Evolutionary conservation across 2,329 filamentous ascomycete species (phyloP), one percentile per base, ranked within the genome.

Genomic region (Emergomyces africanus): DNA sequence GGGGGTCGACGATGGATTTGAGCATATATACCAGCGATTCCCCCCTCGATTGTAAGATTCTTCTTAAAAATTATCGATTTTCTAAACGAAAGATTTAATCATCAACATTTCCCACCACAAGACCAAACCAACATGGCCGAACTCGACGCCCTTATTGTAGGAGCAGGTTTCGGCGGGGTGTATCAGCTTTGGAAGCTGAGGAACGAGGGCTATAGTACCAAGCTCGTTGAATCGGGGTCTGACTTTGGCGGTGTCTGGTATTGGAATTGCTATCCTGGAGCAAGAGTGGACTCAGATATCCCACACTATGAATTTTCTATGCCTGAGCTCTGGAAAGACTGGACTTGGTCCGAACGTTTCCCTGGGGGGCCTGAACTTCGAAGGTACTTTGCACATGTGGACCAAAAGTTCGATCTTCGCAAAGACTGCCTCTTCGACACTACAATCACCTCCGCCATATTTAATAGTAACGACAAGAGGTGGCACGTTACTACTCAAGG

Each of bases 321-420:
- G 66, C 79, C 79, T 0, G 73, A 76, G 35, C 68, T 77, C 3
- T 78, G 70, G 65, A 69, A 74, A 25, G 71, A 73, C 51, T 82
- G 74, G 72, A 71, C 54, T 63, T 90, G 86, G 86, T 79, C 78
- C 0, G 83, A 88, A 64, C 77, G 84, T 60, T 89, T 87, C 65
- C 81, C 86, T 0, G 81, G 82, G 44, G 86, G 85, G 0, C 68
- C 73, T 3, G 87, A 89, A 68, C 89, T 89, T 61, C 73, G 78
- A 9, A 78, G 81, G 18, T 89, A 90, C 67, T 85, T 84, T 83
- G 78, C 86, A 64, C 70, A 70, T 0, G 70, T 87, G 3, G 84
- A 85, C 0, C 74, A 74, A 9, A 86, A 88, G 64, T 79, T 88
- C 67, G 77, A 83, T 59, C 80, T 88, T 1, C 84, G 87, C 67